Base-by-base conservation (phyloP, 2,329 filamentous ascomycete genomes). In the Ceratocystis albifundus region DNA sequence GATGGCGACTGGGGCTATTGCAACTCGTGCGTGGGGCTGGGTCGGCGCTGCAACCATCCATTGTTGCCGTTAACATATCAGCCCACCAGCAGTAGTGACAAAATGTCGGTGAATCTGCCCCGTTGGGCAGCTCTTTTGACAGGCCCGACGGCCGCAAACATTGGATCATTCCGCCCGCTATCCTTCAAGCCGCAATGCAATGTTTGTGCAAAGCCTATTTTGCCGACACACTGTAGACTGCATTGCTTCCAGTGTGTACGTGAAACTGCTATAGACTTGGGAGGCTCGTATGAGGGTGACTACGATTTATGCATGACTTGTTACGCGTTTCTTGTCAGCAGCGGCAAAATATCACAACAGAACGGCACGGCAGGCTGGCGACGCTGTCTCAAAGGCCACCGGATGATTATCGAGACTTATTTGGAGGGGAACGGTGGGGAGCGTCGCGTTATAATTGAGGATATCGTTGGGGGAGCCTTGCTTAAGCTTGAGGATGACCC, bases 1-100 rank as follows among this genome's bases (percentile, higher is more conserved):
- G 86, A 94, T 69, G 93, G 90, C 4, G 92, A 95, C 72, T 97
- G 92, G 92, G 93, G 93, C 0, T 96, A 90, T 73, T 97, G 93
- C 76, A 90, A 92, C 71, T 78, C 81, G 68, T 97, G 93, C 70
- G 90, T 96, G 36, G 92, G 93, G 68, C 85, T 87, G 74, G 91
- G 90, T 17, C 81, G 82, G 68, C 88, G 86, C 68, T 97, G 93
- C 75, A 88, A 86, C 0, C 93, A 97, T 72, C 81, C 88, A 5
- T 79, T 97, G 0, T 78, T 96, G 0, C 90, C 92, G 0, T 78
- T 96, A 57, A 83, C 86, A 0, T 87, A 90, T 70, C 79, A 83
- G 57, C 74, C 77, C 32, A 71, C 74, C 22, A 68, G 69, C 2
- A 53, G 20, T 20, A 32, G 20, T 22, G 53, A 41, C 5, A 25